Evolutionary conservation across 2,329 filamentous ascomycete genomes (phyloP).

Genomic region (Aspergillus floridensis): DNA sequence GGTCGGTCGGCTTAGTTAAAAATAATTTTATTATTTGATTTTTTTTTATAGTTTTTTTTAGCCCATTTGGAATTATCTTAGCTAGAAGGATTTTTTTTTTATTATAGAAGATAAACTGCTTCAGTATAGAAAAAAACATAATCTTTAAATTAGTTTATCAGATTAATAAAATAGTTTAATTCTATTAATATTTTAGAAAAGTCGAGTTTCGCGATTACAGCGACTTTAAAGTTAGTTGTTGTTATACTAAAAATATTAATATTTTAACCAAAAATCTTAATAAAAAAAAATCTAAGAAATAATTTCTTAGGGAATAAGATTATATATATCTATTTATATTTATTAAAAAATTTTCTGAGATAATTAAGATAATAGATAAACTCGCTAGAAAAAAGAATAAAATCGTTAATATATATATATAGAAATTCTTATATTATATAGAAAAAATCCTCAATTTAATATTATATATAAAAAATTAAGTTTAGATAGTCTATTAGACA

Average conservation of each 20-base stretch:
- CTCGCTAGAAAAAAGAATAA: too few species aligned
- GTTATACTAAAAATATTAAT: too few species aligned
- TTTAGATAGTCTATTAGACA: neutral
- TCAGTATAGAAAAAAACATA: too few species aligned
- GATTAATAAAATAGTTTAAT: too few species aligned
- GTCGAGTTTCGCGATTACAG: too few species aligned
- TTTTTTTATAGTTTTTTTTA: neutral
- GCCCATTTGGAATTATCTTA: neutral
- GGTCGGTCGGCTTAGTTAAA: neutral
- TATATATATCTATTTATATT: neutral
- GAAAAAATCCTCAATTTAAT: neutral
- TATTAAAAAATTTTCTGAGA: too few species aligned
- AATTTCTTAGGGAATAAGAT: too few species aligned
- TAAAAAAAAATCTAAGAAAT: neutral
- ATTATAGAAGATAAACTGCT: neutral
- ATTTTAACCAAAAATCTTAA: neutral
- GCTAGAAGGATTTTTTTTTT: neutral
- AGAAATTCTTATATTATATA: neutral
- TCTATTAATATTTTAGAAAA: too few species aligned
- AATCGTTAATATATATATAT: neutral
- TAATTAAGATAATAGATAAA: too few species aligned
- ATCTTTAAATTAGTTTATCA: too few species aligned
- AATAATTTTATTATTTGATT: neutral
- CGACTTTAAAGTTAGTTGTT: too few species aligned
- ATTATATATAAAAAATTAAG: neutral